Evolutionary conservation across 2,329 filamentous ascomycete species (phyloP).

Genomic region (Pseudogymnoascus sp.): DNA sequence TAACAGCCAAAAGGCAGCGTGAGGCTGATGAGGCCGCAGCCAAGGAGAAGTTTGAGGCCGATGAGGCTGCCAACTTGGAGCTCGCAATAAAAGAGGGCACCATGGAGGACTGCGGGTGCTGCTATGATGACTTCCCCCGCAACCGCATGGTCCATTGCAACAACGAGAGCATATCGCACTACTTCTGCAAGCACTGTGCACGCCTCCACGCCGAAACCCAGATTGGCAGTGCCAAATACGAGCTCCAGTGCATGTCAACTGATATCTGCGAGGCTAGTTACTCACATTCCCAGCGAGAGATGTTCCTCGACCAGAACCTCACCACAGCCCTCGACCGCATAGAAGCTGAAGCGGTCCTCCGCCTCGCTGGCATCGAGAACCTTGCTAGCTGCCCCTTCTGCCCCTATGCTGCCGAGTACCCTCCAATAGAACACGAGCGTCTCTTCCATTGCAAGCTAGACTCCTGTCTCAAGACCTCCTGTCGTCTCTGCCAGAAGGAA

Average conservation of each 20-base stretch:
- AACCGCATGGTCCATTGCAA: slow-evolving; percentile 64
- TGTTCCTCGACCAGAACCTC: slow-evolving; percentile 50
- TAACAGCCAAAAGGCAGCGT: slow-evolving; percentile 32
- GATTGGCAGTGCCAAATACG: slow-evolving; percentile 60
- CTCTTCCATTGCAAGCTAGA: slow-evolving; percentile 66
- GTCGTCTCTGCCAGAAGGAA: slow-evolving; percentile 57
- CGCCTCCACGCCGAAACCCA: slow-evolving; percentile 56
- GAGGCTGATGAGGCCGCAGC: slow-evolving; percentile 35
- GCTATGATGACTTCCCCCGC: slow-evolving; percentile 56
- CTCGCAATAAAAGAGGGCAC: slow-evolving; percentile 40
- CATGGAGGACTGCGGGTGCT: slow-evolving; percentile 63
- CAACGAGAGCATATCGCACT: slow-evolving; percentile 36
- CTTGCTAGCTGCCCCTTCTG: slow-evolving; percentile 76
- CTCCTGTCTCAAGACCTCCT: slow-evolving; percentile 55
- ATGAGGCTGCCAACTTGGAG: slow-evolving; percentile 35
- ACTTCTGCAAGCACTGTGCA: slow-evolving; percentile 63
- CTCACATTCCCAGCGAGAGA: slow-evolving; percentile 41
- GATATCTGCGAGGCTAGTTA: slow-evolving; percentile 59
- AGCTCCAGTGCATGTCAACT: slow-evolving; percentile 61
- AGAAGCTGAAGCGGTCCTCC: slow-evolving; percentile 61
- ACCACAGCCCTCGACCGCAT: slow-evolving; percentile 58
- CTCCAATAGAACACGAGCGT: slow-evolving; percentile 55
- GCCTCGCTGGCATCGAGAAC: slow-evolving; percentile 61
- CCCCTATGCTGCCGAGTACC: slow-evolving; percentile 67
- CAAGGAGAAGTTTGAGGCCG: slow-evolving; percentile 22